Evolutionary conservation across 169 alveolate species (phyloP).

Genomic region (Besnoitia besnoiti): DNA sequence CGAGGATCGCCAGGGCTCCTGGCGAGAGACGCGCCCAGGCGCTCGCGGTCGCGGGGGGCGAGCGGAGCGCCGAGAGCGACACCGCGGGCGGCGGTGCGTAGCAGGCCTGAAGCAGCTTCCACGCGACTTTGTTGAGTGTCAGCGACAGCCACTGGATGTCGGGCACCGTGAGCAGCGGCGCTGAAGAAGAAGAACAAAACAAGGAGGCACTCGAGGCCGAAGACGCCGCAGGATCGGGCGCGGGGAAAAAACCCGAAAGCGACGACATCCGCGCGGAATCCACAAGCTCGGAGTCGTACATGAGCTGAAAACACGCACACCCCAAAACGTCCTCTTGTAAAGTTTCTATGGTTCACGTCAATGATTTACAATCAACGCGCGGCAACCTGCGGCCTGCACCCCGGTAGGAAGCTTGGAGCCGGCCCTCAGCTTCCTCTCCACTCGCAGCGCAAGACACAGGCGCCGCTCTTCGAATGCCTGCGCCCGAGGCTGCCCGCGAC

Average conservation of each 20-base stretch:
- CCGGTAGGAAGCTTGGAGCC: too few relatives aligned
- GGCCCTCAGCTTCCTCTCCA: too few relatives aligned
- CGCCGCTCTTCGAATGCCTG: too few relatives aligned
- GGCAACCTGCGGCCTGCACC: too few relatives aligned
- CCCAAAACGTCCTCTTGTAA: too few relatives aligned
- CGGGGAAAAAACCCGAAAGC: neutral
- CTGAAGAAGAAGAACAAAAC: neutral
- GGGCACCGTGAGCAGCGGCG: constrained; percentile 20
- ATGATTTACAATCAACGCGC: too few relatives aligned
- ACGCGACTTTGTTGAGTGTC: constrained; percentile 41
- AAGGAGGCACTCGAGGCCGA: neutral
- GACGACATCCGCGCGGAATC: neutral
- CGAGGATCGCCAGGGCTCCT: neutral
- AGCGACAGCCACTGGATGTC: constrained; percentile 50
- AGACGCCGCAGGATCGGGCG: neutral
- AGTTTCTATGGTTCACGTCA: too few relatives aligned
- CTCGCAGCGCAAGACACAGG: too few relatives aligned
- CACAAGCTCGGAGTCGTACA: constrained; percentile 53
- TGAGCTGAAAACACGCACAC: neutral
- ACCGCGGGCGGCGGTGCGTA: neutral
- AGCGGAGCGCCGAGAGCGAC: neutral
- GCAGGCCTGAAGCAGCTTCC: constrained; percentile 50
- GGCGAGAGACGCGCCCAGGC: neutral
- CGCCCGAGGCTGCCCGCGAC: too few relatives aligned
- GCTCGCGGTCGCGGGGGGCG: neutral